Conservation (phyloP, 169 alveolate genomes). For the Plasmodium sp. region DNA sequence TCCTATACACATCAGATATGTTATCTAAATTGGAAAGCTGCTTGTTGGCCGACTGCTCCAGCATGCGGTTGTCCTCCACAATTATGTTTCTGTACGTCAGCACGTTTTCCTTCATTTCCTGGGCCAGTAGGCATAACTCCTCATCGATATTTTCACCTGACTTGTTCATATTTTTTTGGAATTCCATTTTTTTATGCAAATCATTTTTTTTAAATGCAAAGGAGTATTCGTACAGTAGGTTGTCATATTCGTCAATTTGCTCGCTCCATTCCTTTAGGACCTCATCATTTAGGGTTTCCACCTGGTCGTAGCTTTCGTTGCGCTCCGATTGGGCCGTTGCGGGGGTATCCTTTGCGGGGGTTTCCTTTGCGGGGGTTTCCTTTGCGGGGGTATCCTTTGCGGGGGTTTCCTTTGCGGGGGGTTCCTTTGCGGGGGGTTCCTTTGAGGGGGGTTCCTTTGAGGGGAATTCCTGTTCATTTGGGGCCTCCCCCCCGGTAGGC, state of each 20-base stretch:
- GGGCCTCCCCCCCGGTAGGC: background rate
- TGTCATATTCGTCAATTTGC: slow-evolving; percentile 60
- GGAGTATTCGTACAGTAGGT: slow-evolving; percentile 32
- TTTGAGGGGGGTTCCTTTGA: background rate
- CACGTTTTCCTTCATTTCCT: slow-evolving; percentile 74
- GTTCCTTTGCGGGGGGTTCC: background rate
- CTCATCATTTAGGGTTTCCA: slow-evolving; percentile 11
- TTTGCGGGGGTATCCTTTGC: background rate
- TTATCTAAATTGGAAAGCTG: slow-evolving; percentile 15
- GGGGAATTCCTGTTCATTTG: background rate
- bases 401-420: background rate
- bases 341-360: background rate
- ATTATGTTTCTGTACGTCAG: slow-evolving; percentile 45
- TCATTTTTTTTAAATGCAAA: slow-evolving; percentile 43
- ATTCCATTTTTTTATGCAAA: slow-evolving; percentile 14
- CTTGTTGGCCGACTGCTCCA: slow-evolving; percentile 34
- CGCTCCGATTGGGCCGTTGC: background rate
- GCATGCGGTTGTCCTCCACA: slow-evolving; percentile 10
- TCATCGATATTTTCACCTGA: slow-evolving; percentile 48
- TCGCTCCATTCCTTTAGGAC: slow-evolving; percentile 69
- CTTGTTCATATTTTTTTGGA: slow-evolving; percentile 10
- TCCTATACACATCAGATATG: slow-evolving; percentile 29
- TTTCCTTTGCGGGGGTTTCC: background rate
- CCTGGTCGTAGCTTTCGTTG: background rate
- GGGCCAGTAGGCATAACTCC: slow-evolving; percentile 67